phyloP scores from a whole-genome alignment of 2,329 filamentous ascomycete genomes.

The Didymella lethalis region DNA sequence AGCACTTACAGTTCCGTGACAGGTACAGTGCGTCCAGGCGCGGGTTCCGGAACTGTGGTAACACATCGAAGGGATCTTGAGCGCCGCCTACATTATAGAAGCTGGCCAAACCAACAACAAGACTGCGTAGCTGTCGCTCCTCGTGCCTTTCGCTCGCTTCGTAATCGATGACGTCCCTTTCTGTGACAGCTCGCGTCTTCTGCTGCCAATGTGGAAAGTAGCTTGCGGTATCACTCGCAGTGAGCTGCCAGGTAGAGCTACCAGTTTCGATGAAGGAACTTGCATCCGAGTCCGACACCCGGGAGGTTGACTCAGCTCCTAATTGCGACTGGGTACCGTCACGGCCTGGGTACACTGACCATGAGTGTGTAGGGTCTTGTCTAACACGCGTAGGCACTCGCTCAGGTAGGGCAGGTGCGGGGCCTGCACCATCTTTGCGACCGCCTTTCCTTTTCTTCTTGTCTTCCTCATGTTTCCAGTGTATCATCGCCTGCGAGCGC shows the following conservation, averaged over 20 bases:
- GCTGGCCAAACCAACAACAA: slow-evolving; percentile 25
- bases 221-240: slow-evolving; percentile 3
- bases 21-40: slow-evolving; percentile 4
- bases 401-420: not conserved
- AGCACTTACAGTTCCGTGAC: slow-evolving; percentile 8
- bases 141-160: slow-evolving; percentile 32
- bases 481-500: slow-evolving; percentile 47
- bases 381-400: not conserved
- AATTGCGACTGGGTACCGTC: not conserved
- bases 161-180: slow-evolving; percentile 22
- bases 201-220: slow-evolving; percentile 4
- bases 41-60: not conserved
- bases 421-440: not conserved
- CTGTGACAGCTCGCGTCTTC: not conserved
- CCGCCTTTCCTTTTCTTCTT: slow-evolving; percentile 19
- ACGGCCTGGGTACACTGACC: not conserved
- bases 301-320: not conserved
- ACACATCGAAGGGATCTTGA: slow-evolving; percentile 4
- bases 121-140: slow-evolving; percentile 23
- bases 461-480: slow-evolving; percentile 34
- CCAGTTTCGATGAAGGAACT: not conserved
- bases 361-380: not conserved
- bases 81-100: slow-evolving; percentile 21
- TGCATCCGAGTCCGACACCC: not conserved
- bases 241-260: slow-evolving; percentile 7